Conservation (phyloP, 495 filamentous ascomycete species). For the Penicillium angulare region DNA sequence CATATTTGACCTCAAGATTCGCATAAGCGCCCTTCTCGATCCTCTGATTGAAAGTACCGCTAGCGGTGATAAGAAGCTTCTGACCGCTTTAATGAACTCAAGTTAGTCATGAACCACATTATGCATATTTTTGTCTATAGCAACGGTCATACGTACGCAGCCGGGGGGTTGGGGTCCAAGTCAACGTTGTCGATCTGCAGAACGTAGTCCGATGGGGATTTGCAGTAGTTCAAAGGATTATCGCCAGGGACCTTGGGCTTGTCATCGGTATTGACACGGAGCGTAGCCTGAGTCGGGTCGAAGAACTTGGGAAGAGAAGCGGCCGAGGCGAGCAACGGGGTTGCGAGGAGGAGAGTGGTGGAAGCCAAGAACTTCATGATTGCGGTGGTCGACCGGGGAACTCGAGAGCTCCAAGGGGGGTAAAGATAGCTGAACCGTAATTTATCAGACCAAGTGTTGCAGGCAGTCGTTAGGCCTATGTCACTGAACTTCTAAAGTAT, state of each 20-base stretch:
- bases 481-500: too few species aligned
- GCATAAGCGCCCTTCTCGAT: conserved; percentile 79
- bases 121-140: not conserved
- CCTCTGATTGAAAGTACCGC: conserved; percentile 63
- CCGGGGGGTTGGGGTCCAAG: conserved; percentile 80
- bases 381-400: conserved; percentile 1
- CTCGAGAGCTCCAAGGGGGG: not conserved
- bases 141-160: conserved; percentile 61
- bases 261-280: conserved; percentile 14
- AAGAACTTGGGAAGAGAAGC: conserved; percentile 24
- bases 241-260: conserved; percentile 34
- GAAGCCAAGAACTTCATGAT: conserved; percentile 50
- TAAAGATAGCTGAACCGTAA: too few species aligned
- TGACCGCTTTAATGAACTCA: conserved; percentile 57
- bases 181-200: conserved; percentile 77
- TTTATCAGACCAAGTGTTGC: too few species aligned
- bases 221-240: conserved; percentile 63
- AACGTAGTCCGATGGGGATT: conserved; percentile 56
- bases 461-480: too few species aligned
- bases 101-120: conserved; percentile 9
- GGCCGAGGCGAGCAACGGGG: conserved; percentile 34
- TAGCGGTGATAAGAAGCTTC: conserved; percentile 74
- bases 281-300: conserved; percentile 32
- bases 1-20: conserved; percentile 85
- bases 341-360: conserved; percentile 31